phyloP scores from a whole-genome alignment of 129 eudicot genomes.

The Logfia minima region DNA sequence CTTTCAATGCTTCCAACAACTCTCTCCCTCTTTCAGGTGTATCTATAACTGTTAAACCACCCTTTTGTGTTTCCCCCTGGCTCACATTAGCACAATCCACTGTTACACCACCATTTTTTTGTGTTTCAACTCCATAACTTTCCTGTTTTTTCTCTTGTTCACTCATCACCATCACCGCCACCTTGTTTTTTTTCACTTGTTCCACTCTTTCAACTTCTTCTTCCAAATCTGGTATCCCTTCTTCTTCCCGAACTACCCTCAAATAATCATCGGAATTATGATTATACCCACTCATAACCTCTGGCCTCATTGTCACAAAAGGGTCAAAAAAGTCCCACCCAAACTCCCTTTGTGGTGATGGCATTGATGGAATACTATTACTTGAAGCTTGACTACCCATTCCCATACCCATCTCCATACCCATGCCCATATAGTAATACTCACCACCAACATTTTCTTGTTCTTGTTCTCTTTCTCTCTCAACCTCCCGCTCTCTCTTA shows the following conservation, averaged over 20 bases:
- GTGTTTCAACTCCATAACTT: conserved; percentile 19
- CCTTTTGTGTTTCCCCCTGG: conserved; percentile 48
- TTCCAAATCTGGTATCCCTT: conserved; percentile 94
- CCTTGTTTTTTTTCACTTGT: conserved; percentile 34
- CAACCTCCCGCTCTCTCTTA: conserved; percentile 25
- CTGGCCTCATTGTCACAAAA: conserved; percentile 64
- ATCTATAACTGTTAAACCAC: conserved; percentile 69
- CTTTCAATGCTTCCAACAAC: conserved; percentile 87
- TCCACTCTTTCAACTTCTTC: conserved; percentile 59
- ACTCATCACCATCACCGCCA: conserved; percentile 27
- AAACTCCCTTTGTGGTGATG: conserved; percentile 73
- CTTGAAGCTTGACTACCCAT: conserved; percentile 22
- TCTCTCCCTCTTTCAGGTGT: conserved; percentile 84
- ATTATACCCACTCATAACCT: conserved; percentile 52
- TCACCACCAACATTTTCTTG: conserved; percentile 43
- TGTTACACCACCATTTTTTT: conserved; percentile 34
- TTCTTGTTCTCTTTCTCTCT: conserved; percentile 32
- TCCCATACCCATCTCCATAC: conserved; percentile 38
- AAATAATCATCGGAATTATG: conserved; percentile 78
- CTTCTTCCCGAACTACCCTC: conserved; percentile 88
- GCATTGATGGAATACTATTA: conserved; percentile 46
- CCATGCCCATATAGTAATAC: conserved; percentile 59
- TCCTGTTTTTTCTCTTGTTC: conserved; percentile 24
- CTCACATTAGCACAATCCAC: conserved; percentile 49
- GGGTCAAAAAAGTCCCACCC: conserved; percentile 99